Percentiles rank a stretch among this genome's conserved stretches.
Conservation (phyloP, 345 rosid genomes). For the Citrus hindsii region DNA sequence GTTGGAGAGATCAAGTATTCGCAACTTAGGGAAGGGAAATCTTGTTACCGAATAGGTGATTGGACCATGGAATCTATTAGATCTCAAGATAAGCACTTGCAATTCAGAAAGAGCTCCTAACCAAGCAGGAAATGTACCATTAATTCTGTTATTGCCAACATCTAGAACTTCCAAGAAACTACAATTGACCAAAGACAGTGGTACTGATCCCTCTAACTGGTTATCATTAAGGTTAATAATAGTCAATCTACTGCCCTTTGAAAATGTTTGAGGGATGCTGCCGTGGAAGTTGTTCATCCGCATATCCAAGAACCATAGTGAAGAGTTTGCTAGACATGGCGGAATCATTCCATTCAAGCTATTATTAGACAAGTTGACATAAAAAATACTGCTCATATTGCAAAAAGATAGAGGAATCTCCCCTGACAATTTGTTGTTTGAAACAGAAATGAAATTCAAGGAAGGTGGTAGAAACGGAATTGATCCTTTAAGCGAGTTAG, state of each 20-base stretch:
- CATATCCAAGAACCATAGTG: constrained; percentile 8
- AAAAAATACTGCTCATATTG: background rate
- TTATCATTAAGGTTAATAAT: constrained; percentile 23
- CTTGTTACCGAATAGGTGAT: background rate
- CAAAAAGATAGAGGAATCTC: constrained; percentile 20
- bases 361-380: constrained; percentile 23
- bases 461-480: constrained; percentile 13
- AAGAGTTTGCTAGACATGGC: constrained; percentile 7
- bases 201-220: constrained; percentile 13
- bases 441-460: background rate
- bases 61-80: constrained; percentile 23
- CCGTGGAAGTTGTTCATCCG: constrained; percentile 20
- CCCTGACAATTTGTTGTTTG: constrained; percentile 16
- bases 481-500: constrained; percentile 17
- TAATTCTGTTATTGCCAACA: constrained; percentile 25
- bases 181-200: constrained; percentile 20
- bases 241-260: background rate
- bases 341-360: constrained; percentile 27
- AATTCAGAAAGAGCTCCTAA: constrained; percentile 18
- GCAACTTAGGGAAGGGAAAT: background rate
- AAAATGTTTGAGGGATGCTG: background rate
- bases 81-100: constrained; percentile 20
- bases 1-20: constrained; percentile 22
- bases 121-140: constrained; percentile 27
- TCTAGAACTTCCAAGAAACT: constrained; percentile 21